A percentile compares a stretch with the other conserved stretches of the same genome.
Conservation (phyloP, 176 grass and related monocot genomes). For the Lolium perenne region DNA sequence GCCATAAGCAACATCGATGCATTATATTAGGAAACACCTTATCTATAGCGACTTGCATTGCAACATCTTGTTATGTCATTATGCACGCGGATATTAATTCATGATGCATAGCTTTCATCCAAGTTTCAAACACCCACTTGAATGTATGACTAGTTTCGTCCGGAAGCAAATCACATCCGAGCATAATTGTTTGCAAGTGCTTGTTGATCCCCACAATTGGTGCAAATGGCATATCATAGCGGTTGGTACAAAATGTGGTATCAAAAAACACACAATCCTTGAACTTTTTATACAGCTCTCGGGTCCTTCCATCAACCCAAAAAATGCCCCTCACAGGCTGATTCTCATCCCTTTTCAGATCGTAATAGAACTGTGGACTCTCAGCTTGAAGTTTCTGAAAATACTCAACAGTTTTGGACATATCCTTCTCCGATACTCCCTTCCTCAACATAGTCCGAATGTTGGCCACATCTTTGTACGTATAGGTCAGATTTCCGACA, state of each 20-base stretch:
- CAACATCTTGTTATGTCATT: not conserved
- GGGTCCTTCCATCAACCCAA: conserved; percentile 12
- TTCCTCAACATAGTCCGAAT: not conserved
- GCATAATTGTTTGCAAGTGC: conserved; percentile 14
- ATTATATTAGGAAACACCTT: not conserved
- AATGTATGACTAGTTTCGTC: conserved; percentile 15
- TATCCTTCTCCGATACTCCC: not conserved
- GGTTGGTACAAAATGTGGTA: conserved; percentile 15
- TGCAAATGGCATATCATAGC: conserved; percentile 15
- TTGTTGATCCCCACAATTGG: conserved; percentile 35
- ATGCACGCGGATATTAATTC: not conserved
- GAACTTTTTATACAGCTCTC: not conserved
- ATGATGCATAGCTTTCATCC: not conserved
- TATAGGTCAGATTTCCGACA: not conserved
- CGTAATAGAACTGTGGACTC: too few relatives aligned
- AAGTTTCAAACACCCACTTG: not conserved
- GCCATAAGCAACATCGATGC: not conserved
- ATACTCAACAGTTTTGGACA: not conserved
- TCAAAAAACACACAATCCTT: conserved; percentile 18
- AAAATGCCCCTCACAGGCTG: too few relatives aligned
- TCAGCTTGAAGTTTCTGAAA: not conserved
- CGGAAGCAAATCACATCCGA: not conserved
- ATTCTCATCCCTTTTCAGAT: too few relatives aligned
- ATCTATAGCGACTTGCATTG: not conserved
- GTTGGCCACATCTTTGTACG: not conserved